phyloP scores from a whole-genome alignment of 306 rosid genomes.

The Biancaea sappan region DNA sequence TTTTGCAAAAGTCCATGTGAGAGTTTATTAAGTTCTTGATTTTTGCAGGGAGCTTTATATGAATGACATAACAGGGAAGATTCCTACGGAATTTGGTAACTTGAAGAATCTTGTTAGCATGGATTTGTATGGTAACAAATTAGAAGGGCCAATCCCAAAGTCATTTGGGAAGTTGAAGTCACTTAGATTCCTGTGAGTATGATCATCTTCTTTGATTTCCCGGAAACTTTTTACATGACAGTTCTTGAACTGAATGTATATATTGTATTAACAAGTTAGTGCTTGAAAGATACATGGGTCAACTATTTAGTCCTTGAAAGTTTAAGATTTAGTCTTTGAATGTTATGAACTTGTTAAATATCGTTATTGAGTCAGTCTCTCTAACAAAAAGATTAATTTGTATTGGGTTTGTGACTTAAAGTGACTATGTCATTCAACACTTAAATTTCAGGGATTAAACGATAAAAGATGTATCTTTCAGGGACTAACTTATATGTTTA shows the following conservation, averaged over 20 bases:
- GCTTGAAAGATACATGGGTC: no score
- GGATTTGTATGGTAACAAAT: slow-evolving; percentile 86
- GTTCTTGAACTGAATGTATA: background rate
- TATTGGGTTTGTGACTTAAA: no score
- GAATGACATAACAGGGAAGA: slow-evolving; percentile 70
- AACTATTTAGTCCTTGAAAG: no score
- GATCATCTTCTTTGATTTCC: slow-evolving; percentile 27
- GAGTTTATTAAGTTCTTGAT: slow-evolving; percentile 31
- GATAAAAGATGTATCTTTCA: no score
- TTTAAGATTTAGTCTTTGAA: no score
- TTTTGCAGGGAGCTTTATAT: slow-evolving; percentile 84
- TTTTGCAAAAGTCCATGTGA: background rate
- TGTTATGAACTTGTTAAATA: no score
- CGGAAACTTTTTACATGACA: background rate
- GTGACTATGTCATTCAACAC: no score
- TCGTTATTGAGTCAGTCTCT: no score
- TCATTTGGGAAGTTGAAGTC: slow-evolving; percentile 83
- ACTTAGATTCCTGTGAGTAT: slow-evolving; percentile 79
- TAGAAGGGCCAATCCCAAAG: slow-evolving; percentile 77
- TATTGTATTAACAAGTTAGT: no score
- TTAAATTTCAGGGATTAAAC: no score
- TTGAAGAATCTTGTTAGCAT: slow-evolving; percentile 75
- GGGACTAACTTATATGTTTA: no score
- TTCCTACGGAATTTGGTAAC: slow-evolving; percentile 79
- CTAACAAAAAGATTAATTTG: no score